These are phyloP conservation scores for Suillus subaureus DNA, from an alignment of 768 basidiomycete species.

Conservation along the genomic window DNA sequence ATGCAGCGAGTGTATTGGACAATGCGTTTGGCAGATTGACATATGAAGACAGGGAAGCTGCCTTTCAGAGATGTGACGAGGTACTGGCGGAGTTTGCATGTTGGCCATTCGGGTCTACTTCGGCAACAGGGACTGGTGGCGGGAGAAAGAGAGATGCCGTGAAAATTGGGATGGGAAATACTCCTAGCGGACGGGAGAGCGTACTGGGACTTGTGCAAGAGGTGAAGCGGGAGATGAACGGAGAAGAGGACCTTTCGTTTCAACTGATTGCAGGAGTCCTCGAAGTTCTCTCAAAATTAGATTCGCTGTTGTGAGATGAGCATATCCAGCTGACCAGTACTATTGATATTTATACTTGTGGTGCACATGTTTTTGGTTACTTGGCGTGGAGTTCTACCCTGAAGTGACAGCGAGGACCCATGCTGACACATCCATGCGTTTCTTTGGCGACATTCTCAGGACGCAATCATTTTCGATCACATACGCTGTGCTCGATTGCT, in stretches of 20 bases:
- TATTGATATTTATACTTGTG: too few species aligned
- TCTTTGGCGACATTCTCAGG: constrained; percentile 13
- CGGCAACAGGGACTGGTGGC: constrained; percentile 35
- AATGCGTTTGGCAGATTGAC: constrained; percentile 87
- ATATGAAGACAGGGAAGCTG: constrained; percentile 92
- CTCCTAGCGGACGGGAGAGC: constrained; percentile 59
- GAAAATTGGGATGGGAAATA: constrained; percentile 59
- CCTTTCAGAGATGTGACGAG: constrained; percentile 93
- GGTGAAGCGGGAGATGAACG: constrained; percentile 69
- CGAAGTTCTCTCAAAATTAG: constrained; percentile 91
- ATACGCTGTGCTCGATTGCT: not conserved
- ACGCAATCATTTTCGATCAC: not conserved
- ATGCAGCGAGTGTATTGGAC: constrained; percentile 93
- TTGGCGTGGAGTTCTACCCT: too few species aligned
- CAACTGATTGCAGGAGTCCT: constrained; percentile 92
- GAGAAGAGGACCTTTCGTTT: constrained; percentile 82
- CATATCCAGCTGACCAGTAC: too few species aligned
- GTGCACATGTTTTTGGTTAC: not conserved
- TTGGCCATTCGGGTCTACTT: constrained; percentile 79
- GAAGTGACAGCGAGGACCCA: too few species aligned
- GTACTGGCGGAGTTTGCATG: constrained; percentile 86
- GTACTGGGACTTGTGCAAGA: constrained; percentile 76
- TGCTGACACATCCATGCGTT: not conserved
- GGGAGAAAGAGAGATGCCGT: constrained; percentile 43
- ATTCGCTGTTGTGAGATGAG: constrained; percentile 53